Conservation (phyloP, 2,329 filamentous ascomycete species). For the Fusarium albidum region DNA sequence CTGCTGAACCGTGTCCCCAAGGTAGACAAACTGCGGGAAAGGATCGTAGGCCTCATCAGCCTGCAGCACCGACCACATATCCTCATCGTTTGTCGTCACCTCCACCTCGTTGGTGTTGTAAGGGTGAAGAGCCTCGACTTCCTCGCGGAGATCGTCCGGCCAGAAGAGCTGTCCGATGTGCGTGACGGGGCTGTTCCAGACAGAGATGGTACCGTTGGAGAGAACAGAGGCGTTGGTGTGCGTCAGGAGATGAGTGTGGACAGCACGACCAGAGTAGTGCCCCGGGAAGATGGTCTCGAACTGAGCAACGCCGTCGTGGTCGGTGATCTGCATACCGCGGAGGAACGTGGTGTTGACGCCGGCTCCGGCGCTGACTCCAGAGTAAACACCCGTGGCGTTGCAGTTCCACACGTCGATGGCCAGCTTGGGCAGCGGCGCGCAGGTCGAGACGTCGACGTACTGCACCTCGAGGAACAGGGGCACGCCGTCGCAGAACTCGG, state of each 20-base stretch:
- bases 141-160: constrained; percentile 60
- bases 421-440: constrained; percentile 49
- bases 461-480: constrained; percentile 53
- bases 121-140: constrained; percentile 56
- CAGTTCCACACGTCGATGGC: constrained; percentile 55
- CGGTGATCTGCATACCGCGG: constrained; percentile 51
- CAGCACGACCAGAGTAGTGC: constrained; percentile 51
- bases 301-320: constrained; percentile 49
- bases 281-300: constrained; percentile 55
- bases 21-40: constrained; percentile 63
- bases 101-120: constrained; percentile 53
- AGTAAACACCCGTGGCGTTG: constrained; percentile 56
- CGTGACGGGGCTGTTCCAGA: constrained; percentile 46
- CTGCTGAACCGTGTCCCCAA: constrained; percentile 60
- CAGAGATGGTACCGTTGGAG: constrained; percentile 53
- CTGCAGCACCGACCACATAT: constrained; percentile 49
- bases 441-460: constrained; percentile 52
- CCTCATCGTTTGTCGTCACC: constrained; percentile 57
- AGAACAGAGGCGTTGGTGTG: constrained; percentile 47
- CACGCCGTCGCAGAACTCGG: constrained; percentile 46
- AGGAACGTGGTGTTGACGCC: constrained; percentile 48
- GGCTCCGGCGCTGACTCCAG: constrained; percentile 48
- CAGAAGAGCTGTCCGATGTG: constrained; percentile 72
- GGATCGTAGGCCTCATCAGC: constrained; percentile 60
- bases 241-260: constrained; percentile 51